Evolutionary conservation across 73 alveolate genomes (phyloP), one percentile per base, ranked within the genome.

Genomic region (Paramecium primaurelia): DNA sequence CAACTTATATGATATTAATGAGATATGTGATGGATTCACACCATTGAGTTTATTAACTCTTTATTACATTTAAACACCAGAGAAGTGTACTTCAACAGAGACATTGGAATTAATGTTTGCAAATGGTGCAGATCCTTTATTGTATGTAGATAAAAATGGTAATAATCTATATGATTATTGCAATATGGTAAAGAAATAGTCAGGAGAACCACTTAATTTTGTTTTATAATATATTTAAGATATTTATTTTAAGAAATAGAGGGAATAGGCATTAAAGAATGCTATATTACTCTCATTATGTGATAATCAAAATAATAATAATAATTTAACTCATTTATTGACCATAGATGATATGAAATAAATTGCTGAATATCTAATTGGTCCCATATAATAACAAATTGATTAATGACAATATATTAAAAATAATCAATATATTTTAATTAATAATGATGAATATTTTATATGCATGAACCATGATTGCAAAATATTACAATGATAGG

Each of bases 301-400:
- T 64, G 84, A 64, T 6, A 12, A 64, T 64, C 28, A 64, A 64
- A 26, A 64, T 64, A 34, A 64, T 64, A 64, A 64, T 26, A 64
- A 64, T 12, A 28, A 9, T 32, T 12, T 64, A 28, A 64, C 84
- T 4, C 3, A 64, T 64, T 64, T 32, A 42, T 26, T 64, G 3
- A 32, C 9, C 4, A 28, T 64, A 2, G 47, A 64, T 14, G 84
- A 64, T 64, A 32, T 64, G 47, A 32, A 34, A 25, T 28, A 64
- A 64, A 28, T 64, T 8, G 84, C 84, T 3, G 51, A 64, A 64
- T 64, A 64, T 64, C 42, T 64, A 8, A 6, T 32, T 12, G 84
- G 84, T 64, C 84, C 84, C 84, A 64, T 64, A 64, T 64, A 64
- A 64, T 64, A 64, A 28, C 84, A 64, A 64, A 64, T 64, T 64